Conservation (phyloP, 352 stramenopile species). For the Phytophthora megakarya region DNA sequence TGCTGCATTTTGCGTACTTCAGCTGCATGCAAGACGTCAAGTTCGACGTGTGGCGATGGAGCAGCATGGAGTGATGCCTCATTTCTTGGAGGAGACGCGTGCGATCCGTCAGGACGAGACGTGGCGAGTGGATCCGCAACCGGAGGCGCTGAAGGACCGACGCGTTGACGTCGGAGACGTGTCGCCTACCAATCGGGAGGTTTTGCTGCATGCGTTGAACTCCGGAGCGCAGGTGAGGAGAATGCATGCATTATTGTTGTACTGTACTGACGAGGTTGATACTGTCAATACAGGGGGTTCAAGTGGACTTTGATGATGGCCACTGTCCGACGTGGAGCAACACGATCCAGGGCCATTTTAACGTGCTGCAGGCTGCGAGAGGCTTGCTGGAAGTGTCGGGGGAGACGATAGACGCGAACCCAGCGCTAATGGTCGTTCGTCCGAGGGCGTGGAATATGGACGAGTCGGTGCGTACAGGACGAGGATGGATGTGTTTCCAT, state of each 20-base stretch:
- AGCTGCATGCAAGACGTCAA: constrained; percentile 71
- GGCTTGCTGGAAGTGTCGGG: constrained; percentile 45
- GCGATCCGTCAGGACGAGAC: constrained; percentile 63
- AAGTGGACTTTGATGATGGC: constrained; percentile 82
- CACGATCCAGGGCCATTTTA: constrained; percentile 89
- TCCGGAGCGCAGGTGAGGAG: constrained; percentile 80
- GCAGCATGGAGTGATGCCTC: constrained; percentile 77
- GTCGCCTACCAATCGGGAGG: constrained; percentile 84
- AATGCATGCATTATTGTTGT: not conserved
- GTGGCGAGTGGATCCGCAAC: constrained; percentile 69
- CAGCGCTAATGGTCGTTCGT: constrained; percentile 91
- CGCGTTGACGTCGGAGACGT: constrained; percentile 95
- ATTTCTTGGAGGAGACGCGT: constrained; percentile 79
- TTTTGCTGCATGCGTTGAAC: constrained; percentile 95
- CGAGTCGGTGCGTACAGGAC: constrained; percentile 70
- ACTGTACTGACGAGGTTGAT: not conserved
- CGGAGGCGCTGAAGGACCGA: constrained; percentile 82
- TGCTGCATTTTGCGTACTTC: not conserved
- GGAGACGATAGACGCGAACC: constrained; percentile 35
- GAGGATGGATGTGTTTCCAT: not conserved
- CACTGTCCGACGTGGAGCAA: constrained; percentile 93
- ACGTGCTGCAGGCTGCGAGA: constrained; percentile 92
- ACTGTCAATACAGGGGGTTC: constrained; percentile 49
- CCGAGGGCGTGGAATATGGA: constrained; percentile 96
- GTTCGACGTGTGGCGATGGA: constrained; percentile 51